Conservation (phyloP, 192 early-diverging fungal genomes). For the Entomortierella parvispora region DNA sequence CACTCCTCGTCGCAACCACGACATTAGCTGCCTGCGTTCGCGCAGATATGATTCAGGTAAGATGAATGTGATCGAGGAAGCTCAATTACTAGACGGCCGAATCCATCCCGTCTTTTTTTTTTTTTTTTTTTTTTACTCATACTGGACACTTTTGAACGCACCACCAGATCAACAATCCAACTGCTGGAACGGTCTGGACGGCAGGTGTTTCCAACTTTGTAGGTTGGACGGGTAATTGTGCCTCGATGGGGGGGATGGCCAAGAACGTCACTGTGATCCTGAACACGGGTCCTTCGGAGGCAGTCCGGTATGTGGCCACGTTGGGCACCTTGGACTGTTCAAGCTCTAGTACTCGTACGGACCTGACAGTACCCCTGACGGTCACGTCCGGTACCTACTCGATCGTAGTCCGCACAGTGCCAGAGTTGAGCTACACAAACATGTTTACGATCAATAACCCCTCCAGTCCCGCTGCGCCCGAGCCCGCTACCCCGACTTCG, state of each 20-base stretch:
- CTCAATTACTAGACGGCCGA: not conserved
- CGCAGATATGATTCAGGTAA: conserved; percentile 52
- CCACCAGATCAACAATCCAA: conserved; percentile 42
- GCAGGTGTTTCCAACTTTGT: conserved; percentile 51
- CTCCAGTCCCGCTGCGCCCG: conserved; percentile 5
- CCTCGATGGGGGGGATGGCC: conserved; percentile 38
- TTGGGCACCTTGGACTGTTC: conserved; percentile 47
- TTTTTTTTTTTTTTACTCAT: not conserved
- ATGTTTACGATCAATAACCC: conserved; percentile 53
- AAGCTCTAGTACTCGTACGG: conserved; percentile 36
- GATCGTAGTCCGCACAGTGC: conserved; percentile 42
- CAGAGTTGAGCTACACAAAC: conserved; percentile 49
- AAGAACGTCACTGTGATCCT: conserved; percentile 49
- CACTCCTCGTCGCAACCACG: conserved; percentile 21
- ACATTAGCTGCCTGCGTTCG: conserved; percentile 32
- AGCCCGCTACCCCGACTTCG: conserved; percentile 1
- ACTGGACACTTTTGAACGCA: too few species aligned
- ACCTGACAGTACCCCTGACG: conserved; percentile 35
- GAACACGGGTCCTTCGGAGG: conserved; percentile 46
- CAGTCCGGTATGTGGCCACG: conserved; percentile 46
- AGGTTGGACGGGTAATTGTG: conserved; percentile 51
- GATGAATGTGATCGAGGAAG: not conserved
- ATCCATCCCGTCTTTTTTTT: not conserved
- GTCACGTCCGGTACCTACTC: conserved; percentile 38
- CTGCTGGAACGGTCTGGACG: conserved; percentile 44